Evolutionary conservation across 2,329 filamentous ascomycete genomes (phyloP).

Genomic region (Aspergillus brasiliensis): DNA sequence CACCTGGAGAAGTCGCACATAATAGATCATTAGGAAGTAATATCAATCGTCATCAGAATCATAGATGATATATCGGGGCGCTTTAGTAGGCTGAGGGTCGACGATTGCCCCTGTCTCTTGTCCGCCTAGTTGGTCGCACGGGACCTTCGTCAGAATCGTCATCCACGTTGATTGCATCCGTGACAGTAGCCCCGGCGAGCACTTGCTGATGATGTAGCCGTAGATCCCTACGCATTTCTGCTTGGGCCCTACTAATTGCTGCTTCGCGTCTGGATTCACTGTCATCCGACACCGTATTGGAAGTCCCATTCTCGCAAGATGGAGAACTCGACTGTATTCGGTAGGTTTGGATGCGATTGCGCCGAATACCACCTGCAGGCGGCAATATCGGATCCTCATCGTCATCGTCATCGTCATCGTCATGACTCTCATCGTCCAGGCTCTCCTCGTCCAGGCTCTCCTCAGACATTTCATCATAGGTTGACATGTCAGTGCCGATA

Average conservation of each 20-base stretch:
- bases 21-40: constrained; percentile 12
- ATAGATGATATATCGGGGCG: neutral
- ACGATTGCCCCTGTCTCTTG: constrained; percentile 20
- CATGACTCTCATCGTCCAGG: constrained; percentile 19
- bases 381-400: constrained; percentile 27
- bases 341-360: constrained; percentile 15
- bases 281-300: neutral
- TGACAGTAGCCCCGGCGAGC: constrained; percentile 21
- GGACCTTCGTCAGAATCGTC: constrained; percentile 35
- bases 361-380: constrained; percentile 17
- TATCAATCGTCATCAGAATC: neutral
- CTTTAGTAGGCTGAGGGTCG: neutral
- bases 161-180: constrained; percentile 29
- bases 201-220: neutral
- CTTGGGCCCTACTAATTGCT: neutral
- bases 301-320: constrained; percentile 5
- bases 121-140: constrained; percentile 25
- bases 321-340: constrained; percentile 15
- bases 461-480: constrained; percentile 5
- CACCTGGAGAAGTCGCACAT: neutral
- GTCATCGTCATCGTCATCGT: constrained; percentile 22
- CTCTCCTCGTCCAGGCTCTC: constrained; percentile 21
- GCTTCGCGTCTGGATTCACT: neutral
- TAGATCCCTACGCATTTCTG: neutral
- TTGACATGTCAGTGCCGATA: neutral